phyloP scores from a whole-genome alignment of 1,139 yeast species.

The Candida frijolesensis region DNA sequence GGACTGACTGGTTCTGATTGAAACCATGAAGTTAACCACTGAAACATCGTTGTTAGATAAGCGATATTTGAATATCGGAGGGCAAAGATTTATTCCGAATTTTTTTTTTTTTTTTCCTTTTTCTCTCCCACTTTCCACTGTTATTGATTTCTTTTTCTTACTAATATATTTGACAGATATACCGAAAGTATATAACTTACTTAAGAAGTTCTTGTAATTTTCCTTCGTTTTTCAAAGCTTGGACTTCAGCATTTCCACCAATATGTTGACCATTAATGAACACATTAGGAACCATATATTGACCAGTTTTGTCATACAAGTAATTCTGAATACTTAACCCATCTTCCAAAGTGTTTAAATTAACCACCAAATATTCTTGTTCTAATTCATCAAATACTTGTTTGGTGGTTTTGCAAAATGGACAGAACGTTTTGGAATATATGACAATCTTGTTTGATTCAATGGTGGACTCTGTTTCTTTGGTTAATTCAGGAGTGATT shows the following conservation, averaged over 20 bases:
- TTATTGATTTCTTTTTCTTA: no score
- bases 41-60: conserved; percentile 6
- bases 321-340: conserved; percentile 60
- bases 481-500: neutral
- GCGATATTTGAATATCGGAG: no score
- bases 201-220: conserved; percentile 5
- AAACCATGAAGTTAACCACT: conserved; percentile 20
- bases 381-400: conserved; percentile 16
- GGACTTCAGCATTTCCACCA: conserved; percentile 85
- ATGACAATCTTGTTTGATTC: conserved; percentile 2
- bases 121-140: no score
- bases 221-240: conserved; percentile 24
- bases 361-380: conserved; percentile 20
- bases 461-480: conserved; percentile 4
- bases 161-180: no score
- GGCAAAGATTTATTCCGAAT: no score
- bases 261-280: conserved; percentile 80
- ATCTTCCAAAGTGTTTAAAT: conserved; percentile 20
- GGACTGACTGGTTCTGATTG: conserved; percentile 20
- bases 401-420: conserved; percentile 26
- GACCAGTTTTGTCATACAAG: conserved; percentile 68
- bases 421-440: conserved; percentile 23
- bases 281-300: conserved; percentile 82
- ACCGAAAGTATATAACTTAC: neutral
- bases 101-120: no score